Evolutionary conservation across 1,139 yeast species (phyloP).

Genomic region (Arxiozyma slooffiae): DNA sequence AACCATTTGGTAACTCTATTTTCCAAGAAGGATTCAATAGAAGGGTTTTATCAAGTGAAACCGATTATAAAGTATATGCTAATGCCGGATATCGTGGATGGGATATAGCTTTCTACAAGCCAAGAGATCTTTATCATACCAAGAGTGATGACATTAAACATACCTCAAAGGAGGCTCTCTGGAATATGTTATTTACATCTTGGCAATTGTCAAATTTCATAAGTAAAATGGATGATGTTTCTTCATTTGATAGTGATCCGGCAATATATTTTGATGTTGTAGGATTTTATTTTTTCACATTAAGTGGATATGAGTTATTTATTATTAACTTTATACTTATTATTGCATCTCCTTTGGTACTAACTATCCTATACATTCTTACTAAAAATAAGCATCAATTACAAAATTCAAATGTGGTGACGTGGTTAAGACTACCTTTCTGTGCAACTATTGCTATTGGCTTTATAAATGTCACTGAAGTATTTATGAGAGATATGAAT

Average conservation of each 20-base stretch:
- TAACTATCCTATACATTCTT: slow-evolving; percentile 41
- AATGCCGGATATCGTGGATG: slow-evolving; percentile 69
- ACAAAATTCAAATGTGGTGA: slow-evolving; percentile 32
- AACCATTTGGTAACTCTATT: slow-evolving; percentile 71
- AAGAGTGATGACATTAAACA: slow-evolving; percentile 56
- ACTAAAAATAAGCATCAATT: slow-evolving; percentile 42
- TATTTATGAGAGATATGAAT: slow-evolving; percentile 31
- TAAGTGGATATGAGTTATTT: slow-evolving; percentile 43
- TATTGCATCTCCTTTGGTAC: slow-evolving; percentile 45
- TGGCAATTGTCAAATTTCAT: slow-evolving; percentile 46
- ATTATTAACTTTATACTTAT: slow-evolving; percentile 43
- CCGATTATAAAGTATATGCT: slow-evolving; percentile 70
- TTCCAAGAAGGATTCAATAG: slow-evolving; percentile 76
- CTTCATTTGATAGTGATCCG: slow-evolving; percentile 29
- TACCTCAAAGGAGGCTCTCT: slow-evolving; percentile 50
- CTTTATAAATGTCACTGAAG: slow-evolving; percentile 29
- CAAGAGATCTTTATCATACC: slow-evolving; percentile 80
- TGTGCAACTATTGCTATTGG: slow-evolving; percentile 40
- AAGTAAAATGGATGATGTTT: slow-evolving; percentile 30
- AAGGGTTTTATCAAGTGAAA: slow-evolving; percentile 66
- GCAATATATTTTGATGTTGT: slow-evolving; percentile 57
- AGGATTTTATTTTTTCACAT: slow-evolving; percentile 45
- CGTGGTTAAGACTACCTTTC: slow-evolving; percentile 50
- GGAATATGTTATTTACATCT: slow-evolving; percentile 74
- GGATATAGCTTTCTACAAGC: slow-evolving; percentile 67